phyloP scores from a whole-genome alignment of 75 land plant genomes.

The Pinus taeda region DNA sequence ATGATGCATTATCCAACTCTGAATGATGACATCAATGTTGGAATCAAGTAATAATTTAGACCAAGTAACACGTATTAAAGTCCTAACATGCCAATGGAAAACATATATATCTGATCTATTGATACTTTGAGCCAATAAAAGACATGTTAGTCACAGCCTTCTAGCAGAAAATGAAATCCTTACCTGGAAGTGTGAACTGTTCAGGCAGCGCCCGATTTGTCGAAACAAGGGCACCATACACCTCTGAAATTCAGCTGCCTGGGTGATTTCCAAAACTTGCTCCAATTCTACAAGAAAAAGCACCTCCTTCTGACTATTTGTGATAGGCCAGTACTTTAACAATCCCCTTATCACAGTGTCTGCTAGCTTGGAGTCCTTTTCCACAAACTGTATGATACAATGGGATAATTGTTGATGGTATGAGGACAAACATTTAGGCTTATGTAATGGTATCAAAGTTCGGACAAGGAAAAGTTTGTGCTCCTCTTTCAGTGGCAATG shows the following conservation, averaged over 20 bases:
- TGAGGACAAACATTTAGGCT: conserved; percentile 43
- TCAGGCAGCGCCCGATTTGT: conserved; percentile 53
- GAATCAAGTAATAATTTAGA: too few species aligned
- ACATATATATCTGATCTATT: too few species aligned
- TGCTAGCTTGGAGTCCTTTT: conserved; percentile 59
- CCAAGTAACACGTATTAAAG: too few species aligned
- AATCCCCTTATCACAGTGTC: conserved; percentile 50
- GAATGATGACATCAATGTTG: too few species aligned
- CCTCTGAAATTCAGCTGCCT: conserved; percentile 47
- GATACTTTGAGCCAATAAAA: too few species aligned
- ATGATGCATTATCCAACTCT: too few species aligned
- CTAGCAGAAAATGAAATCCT: too few species aligned
- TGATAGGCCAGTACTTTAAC: conserved; percentile 67
- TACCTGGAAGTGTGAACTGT: conserved; percentile 70
- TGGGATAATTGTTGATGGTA: conserved; percentile 57
- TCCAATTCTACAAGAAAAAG: conserved; percentile 60
- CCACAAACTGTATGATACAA: conserved; percentile 61
- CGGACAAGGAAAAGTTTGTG: conserved; percentile 58
- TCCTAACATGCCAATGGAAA: too few species aligned
- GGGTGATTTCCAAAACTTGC: conserved; percentile 53
- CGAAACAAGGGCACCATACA: conserved; percentile 61
- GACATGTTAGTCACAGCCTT: too few species aligned
- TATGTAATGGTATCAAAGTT: conserved; percentile 60
- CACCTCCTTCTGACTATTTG: conserved; percentile 70
- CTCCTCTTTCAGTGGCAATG: conserved; percentile 64